Evolutionary conservation across 345 rosid species (phyloP).

Genomic region (Citrus australasica): DNA sequence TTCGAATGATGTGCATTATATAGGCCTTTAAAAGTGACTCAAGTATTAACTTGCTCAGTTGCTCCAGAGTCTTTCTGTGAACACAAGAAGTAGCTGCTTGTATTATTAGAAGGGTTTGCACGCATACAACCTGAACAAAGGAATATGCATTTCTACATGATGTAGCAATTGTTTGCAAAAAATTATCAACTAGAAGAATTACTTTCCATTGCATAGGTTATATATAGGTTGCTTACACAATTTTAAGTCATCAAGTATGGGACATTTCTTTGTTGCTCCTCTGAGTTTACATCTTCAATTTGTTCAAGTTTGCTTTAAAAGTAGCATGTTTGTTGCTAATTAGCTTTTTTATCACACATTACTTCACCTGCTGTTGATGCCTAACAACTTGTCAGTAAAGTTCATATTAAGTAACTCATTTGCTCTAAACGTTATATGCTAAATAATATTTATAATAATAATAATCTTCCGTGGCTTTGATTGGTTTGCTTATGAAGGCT

Average conservation of each 20-base stretch:
- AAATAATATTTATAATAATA: no score
- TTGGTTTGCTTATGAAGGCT: conserved; percentile 29
- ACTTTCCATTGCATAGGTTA: neutral
- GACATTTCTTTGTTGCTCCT: neutral
- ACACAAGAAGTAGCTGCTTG: neutral
- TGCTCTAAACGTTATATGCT: neutral
- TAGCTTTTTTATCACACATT: neutral
- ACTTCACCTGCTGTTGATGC: neutral
- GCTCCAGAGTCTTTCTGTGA: neutral
- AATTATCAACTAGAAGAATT: neutral
- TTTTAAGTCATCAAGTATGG: neutral
- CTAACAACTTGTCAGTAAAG: neutral
- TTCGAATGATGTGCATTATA: neutral
- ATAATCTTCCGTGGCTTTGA: neutral
- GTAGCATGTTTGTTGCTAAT: neutral
- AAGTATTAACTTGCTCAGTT: neutral
- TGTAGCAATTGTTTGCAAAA: neutral
- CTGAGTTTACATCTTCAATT: neutral
- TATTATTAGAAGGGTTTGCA: neutral
- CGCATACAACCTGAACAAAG: neutral
- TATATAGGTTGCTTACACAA: neutral
- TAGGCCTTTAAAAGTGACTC: neutral
- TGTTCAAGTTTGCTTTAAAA: no score
- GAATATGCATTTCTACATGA: neutral
- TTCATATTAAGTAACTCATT: neutral